Percentiles rank a stretch among this genome's conserved stretches.
phyloP scores from a whole-genome alignment of 805 yeast genomes.

The Nakazawaea wyomingensis region DNA sequence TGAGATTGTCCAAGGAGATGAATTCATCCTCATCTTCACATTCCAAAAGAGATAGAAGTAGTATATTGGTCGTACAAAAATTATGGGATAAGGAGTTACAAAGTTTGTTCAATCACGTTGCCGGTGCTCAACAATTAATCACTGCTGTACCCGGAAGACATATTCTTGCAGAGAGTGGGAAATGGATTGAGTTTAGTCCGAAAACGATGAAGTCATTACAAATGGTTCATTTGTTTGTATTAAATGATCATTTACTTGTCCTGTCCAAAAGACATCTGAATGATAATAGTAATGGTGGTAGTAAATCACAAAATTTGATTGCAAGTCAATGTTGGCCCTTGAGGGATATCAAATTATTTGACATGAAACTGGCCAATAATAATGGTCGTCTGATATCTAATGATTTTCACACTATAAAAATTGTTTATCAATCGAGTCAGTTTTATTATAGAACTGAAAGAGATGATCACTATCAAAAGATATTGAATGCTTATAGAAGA shows the following conservation, averaged over 20 bases:
- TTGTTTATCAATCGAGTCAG: slow-evolving; percentile 19
- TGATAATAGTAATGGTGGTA: slow-evolving; percentile 25
- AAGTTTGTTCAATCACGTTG: slow-evolving; percentile 72
- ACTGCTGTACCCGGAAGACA: slow-evolving; percentile 78
- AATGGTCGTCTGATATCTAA: slow-evolving; percentile 2
- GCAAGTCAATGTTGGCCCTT: slow-evolving; percentile 81
- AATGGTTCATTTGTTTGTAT: slow-evolving; percentile 67
- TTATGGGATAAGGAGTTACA: slow-evolving; percentile 76
- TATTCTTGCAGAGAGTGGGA: slow-evolving; percentile 68
- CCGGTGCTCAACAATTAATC: slow-evolving; percentile 81
- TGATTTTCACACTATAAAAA: slow-evolving; percentile 19
- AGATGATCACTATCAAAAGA: slow-evolving; percentile 48
- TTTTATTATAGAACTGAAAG: slow-evolving; percentile 60
- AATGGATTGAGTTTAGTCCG: slow-evolving; percentile 83
- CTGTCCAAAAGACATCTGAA: slow-evolving; percentile 51
- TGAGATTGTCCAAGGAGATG: slow-evolving; percentile 43
- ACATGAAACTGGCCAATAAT: slow-evolving; percentile 22
- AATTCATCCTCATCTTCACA: slow-evolving; percentile 16
- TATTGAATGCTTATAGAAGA: slow-evolving; percentile 50
- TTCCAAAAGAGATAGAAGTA: slow-evolving; percentile 52
- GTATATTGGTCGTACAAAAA: slow-evolving; percentile 67
- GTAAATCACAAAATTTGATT: slow-evolving; percentile 38
- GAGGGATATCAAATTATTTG: slow-evolving; percentile 47
- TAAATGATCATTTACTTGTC: slow-evolving; percentile 72
- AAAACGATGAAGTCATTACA: slow-evolving; percentile 80